A percentile compares a stretch with the other conserved stretches of the same genome.
phyloP scores from a whole-genome alignment of 2,329 filamentous ascomycete genomes.

The Blumeria hordei region DNA sequence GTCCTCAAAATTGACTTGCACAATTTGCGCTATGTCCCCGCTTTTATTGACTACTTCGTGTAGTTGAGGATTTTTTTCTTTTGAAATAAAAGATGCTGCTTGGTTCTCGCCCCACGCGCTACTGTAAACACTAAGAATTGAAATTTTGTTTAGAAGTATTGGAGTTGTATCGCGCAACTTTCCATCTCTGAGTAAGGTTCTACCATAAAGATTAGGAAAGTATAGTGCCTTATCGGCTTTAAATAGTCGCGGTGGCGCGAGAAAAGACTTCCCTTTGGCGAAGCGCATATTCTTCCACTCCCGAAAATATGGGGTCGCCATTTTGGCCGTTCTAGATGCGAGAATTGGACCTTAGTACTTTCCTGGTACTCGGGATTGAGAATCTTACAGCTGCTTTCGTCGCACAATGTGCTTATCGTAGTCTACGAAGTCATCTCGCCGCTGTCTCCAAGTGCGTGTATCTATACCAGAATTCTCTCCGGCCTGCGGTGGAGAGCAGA shows the following conservation, averaged over 20 bases:
- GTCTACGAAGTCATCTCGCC: constrained; percentile 57
- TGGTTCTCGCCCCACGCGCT: constrained; percentile 72
- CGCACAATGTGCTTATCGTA: constrained; percentile 63
- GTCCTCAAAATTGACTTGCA: constrained; percentile 77
- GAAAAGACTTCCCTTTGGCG: constrained; percentile 78
- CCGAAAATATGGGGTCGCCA: constrained; percentile 77
- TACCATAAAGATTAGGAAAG: constrained; percentile 77
- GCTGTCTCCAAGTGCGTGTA: constrained; percentile 37
- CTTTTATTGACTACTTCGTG: constrained; percentile 31
- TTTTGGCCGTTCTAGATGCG: constrained; percentile 37
- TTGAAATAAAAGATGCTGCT: constrained; percentile 43
- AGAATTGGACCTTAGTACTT: constrained; percentile 1
- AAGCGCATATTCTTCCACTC: constrained; percentile 72
- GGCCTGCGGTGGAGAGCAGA: constrained; percentile 43
- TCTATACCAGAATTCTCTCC: constrained; percentile 72
- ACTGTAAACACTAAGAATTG: constrained; percentile 60
- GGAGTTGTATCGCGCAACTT: constrained; percentile 46
- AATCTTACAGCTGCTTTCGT: constrained; percentile 44
- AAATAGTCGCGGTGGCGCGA: constrained; percentile 67
- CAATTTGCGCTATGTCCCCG: constrained; percentile 38
- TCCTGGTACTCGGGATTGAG: too few species aligned
- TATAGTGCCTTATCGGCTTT: constrained; percentile 59
- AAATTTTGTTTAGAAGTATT: constrained; percentile 45
- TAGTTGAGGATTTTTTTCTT: constrained; percentile 42
- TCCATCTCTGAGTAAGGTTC: constrained; percentile 40